phyloP scores from a whole-genome alignment of 1,139 yeast species.

The Pichia sp. region DNA sequence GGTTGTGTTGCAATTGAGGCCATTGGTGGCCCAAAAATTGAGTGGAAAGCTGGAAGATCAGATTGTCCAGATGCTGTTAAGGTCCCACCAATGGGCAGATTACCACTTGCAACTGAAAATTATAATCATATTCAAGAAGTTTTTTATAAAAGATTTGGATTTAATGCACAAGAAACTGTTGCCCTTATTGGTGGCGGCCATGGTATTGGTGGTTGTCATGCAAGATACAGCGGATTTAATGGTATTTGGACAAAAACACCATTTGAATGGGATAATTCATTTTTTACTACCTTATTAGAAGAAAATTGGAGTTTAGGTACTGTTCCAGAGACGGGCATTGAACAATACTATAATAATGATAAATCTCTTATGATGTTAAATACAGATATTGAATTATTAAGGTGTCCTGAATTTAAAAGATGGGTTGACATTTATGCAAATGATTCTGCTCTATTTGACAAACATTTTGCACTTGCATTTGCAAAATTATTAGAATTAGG shows the following conservation, averaged over 20 bases:
- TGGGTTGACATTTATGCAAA: conserved; percentile 68
- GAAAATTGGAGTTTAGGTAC: conserved; percentile 32
- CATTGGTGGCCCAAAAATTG: conserved; percentile 54
- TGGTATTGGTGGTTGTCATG: conserved; percentile 59
- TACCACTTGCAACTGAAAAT: conserved; percentile 53
- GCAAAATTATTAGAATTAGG: conserved; percentile 71
- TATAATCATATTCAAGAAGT: conserved; percentile 48
- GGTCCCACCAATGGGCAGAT: conserved; percentile 58
- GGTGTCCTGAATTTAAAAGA: conserved; percentile 57
- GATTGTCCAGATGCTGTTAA: conserved; percentile 46
- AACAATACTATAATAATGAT: conserved; percentile 35
- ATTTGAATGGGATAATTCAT: conserved; percentile 34
- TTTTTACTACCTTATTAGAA: conserved; percentile 31
- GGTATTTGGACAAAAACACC: conserved; percentile 40
- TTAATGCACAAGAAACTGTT: conserved; percentile 57
- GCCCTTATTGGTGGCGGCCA: conserved; percentile 58
- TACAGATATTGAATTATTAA: conserved; percentile 68
- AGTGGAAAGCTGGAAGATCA: conserved; percentile 57
- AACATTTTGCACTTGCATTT: conserved; percentile 66
- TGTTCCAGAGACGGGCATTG: conserved; percentile 38
- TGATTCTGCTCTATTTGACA: conserved; percentile 62
- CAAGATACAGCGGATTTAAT: conserved; percentile 41
- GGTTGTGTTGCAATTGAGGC: conserved; percentile 55
- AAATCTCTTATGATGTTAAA: conserved; percentile 76
- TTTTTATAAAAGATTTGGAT: conserved; percentile 52